Evolutionary conservation across 805 yeast species (phyloP).

Genomic region (Cyberlindnera xylosilytica): DNA sequence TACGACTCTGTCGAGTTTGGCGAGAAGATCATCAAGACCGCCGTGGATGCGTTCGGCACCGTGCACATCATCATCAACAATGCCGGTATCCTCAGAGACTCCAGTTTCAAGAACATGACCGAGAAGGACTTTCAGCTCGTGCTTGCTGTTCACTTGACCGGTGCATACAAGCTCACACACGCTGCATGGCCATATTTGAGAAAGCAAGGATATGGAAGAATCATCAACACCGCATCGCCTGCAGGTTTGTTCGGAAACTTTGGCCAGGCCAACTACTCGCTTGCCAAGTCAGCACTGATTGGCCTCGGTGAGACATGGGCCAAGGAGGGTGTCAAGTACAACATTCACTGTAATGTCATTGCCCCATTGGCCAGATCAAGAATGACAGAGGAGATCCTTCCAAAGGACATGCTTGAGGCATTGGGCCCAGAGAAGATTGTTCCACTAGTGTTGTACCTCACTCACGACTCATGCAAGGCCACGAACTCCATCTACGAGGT

Average conservation of each 20-base stretch:
- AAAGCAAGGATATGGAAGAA: slow-evolving; percentile 82
- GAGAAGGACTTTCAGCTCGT: slow-evolving; percentile 77
- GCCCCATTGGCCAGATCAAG: slow-evolving; percentile 95
- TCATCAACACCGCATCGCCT: slow-evolving; percentile 92
- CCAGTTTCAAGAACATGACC: slow-evolving; percentile 82
- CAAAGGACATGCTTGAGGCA: slow-evolving; percentile 77
- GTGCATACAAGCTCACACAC: slow-evolving; percentile 78
- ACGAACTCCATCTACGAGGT: slow-evolving; percentile 83
- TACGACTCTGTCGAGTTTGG: slow-evolving; percentile 89
- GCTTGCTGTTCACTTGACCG: slow-evolving; percentile 83
- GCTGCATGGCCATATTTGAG: slow-evolving; percentile 93
- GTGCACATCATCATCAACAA: slow-evolving; percentile 88
- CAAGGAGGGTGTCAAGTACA: slow-evolving; percentile 85
- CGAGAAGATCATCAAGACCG: slow-evolving; percentile 79
- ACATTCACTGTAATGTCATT: slow-evolving; percentile 80
- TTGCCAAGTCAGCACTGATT: slow-evolving; percentile 86
- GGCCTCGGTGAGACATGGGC: slow-evolving; percentile 94
- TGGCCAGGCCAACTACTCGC: slow-evolving; percentile 94
- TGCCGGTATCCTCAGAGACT: slow-evolving; percentile 92
- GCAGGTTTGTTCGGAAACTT: slow-evolving; percentile 97
- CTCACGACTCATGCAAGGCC: slow-evolving; percentile 61
- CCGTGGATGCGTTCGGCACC: slow-evolving; percentile 81
- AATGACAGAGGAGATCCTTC: slow-evolving; percentile 90
- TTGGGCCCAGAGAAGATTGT: slow-evolving; percentile 86
- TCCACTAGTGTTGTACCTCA: slow-evolving; percentile 81